phyloP scores from a whole-genome alignment of 2,329 filamentous ascomycete species.

The Aspergillus sclerotialis region DNA sequence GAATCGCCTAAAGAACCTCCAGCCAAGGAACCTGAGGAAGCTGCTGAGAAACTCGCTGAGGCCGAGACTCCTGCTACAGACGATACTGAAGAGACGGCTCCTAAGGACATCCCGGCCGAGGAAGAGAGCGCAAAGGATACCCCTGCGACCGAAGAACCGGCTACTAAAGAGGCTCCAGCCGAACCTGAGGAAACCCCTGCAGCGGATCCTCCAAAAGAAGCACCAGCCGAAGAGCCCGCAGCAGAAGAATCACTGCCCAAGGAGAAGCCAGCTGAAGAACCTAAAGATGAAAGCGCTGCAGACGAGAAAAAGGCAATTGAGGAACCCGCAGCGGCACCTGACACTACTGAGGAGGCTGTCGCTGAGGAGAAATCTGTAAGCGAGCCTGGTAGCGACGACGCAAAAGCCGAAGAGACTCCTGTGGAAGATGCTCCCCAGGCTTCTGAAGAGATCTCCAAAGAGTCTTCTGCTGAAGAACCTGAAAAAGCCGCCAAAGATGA shows the following conservation, averaged over 20 bases:
- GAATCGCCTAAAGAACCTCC: conserved; percentile 5
- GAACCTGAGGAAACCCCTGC: conserved; percentile 4
- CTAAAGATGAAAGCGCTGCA: conserved; percentile 7
- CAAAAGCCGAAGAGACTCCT: conserved; percentile 6
- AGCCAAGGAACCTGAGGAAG: conserved; percentile 6
- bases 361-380: conserved; percentile 5
- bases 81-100: conserved; percentile 2
- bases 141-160: conserved; percentile 9
- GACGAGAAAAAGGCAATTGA: conserved; percentile 8
- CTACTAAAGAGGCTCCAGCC: conserved; percentile 4
- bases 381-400: conserved; percentile 7
- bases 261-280: conserved; percentile 10
- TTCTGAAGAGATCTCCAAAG: conserved; percentile 11
- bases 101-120: conserved; percentile 6
- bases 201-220: conserved; percentile 11
- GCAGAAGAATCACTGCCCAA: conserved; percentile 11
- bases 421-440: conserved; percentile 8
- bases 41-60: conserved; percentile 8
- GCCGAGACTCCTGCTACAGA: not conserved
- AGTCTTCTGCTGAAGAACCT: conserved; percentile 10
- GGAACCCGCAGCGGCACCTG: conserved; percentile 8
- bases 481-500: conserved; percentile 10
- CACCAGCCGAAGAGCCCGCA: conserved; percentile 8
- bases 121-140: conserved; percentile 8
- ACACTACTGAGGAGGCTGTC: not conserved